Base-by-base conservation (phyloP, 768 basidiomycete species). In the Hortiboletus campestris region DNA sequence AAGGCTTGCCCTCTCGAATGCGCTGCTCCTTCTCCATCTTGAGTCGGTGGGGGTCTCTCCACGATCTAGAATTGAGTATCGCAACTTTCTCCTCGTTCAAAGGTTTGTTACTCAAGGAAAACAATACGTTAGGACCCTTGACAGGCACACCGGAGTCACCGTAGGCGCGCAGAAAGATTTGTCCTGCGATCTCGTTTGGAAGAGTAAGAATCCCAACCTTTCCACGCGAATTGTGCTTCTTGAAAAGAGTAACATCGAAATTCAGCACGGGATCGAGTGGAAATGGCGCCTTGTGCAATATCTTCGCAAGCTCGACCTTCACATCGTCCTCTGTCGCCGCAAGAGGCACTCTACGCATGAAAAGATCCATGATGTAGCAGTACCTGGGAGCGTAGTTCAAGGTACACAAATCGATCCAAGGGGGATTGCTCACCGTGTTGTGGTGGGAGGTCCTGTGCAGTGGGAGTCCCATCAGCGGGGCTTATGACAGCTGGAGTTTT, bases 251-350 rank as follows among this genome's bases (percentile, higher is more conserved):
- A 6, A 74, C 49, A 8, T 72, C 71, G 36, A 75, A 75, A 31
- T 75, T 76, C n/a, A 73, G 45, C 2, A 32, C 43, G 5, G 64
- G 60, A 2, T 63, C 25, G 4, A 54, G 53, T 7, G 67, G 58
- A 53, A 75, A 75, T 0, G 74, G 74, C 0, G 70, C 60, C 10
- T 65, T 72, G 55, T 75, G 74, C 16, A 75, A 46, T 29, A 61
- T 64, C 54, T 65, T 64, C 1, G 72, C 74, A 6, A 75, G 67
- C 19, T 64, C 68, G 11, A 70, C 25, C 40, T 68, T 69, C 36
- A 75, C 45, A 19, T 75, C 74, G 25, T 73, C 67, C 19, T 58
- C 63, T 1, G 38, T 57, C 1, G 67, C 74, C 39, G 72, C 62
- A 12, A 59, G 47, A 5, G 67, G 46, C 12, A 75, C 63, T n/a